Conservation (phyloP, 2,329 filamentous ascomycete genomes). For the Penicillium sp. region DNA sequence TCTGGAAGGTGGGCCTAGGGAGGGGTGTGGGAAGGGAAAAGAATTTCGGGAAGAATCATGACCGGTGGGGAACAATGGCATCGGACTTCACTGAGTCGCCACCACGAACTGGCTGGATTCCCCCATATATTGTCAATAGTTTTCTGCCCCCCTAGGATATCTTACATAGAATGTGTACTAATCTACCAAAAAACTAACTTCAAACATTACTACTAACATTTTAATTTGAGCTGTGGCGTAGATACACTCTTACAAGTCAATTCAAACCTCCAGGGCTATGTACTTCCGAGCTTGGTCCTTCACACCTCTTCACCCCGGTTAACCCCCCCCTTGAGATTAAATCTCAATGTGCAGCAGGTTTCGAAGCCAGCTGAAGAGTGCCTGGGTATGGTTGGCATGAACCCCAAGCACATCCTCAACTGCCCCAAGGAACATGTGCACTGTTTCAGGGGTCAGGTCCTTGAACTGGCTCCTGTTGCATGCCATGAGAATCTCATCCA, state of each 20-base stretch:
- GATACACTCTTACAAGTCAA: not conserved
- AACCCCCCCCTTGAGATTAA: not conserved
- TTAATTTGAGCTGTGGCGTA: not conserved
- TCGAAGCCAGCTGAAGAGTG: constrained; percentile 38
- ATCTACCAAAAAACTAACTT: not conserved
- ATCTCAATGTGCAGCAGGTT: constrained; percentile 29
- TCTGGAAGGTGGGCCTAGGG: constrained; percentile 18
- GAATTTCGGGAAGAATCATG: constrained; percentile 29
- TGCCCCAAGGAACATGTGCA: constrained; percentile 47
- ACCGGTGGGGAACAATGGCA: constrained; percentile 21
- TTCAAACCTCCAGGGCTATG: not conserved
- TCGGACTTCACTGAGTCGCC: constrained; percentile 19
- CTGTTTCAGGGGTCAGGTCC: constrained; percentile 5
- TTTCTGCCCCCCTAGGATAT: not conserved
- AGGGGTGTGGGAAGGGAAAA: constrained; percentile 19
- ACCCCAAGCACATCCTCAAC: constrained; percentile 50
- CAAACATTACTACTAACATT: not conserved
- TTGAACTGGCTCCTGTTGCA: not conserved
- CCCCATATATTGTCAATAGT: not conserved
- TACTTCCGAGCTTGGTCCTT: not conserved
- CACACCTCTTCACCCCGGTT: not conserved
- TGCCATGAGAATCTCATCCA: constrained; percentile 32
- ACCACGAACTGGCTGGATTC: not conserved
- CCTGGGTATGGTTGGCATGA: constrained; percentile 23
- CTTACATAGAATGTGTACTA: not conserved